Base-by-base conservation (phyloP, 257 asterid species). In the Gentiana dahurica region DNA sequence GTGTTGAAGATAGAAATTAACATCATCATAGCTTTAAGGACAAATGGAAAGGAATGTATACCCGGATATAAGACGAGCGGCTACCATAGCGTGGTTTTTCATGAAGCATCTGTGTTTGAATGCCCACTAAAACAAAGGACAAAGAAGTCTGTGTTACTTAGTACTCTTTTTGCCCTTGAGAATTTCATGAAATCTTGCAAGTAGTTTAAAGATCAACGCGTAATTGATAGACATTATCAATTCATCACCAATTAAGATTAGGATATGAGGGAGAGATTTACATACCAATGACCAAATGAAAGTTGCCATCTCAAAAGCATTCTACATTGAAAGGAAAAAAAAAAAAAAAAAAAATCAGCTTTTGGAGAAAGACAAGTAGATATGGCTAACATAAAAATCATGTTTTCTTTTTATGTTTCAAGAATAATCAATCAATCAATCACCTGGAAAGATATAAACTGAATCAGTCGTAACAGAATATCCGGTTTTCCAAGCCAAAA, bases 231-330 rank as follows among this genome's bases (percentile, higher is more conserved):
- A 41, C 46, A 41, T 41, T 5, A 41, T 41, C 24, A 24, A 24
- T 24, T 24, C 24, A 24, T 24, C 24, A 24, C 24, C 24, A 24
- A 24, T 24, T 24, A 24, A 24, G 24, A 24, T 24, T 24, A 24
- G 24, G 24, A 24, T 24, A 24, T 24, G 10, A 58, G 58, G 48
- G 8, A 56, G 60, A 32, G 9, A 41, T 10, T 57, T 48, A 36
- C 84, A 71, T 78, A 90, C 97, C 93, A 82, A 65, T 64, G 89
- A 84, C 96, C 97, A 90, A 63, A 84, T 73, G 66, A 86, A 90
- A 6, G 96, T 84, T 46, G 95, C 97, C 97, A 90, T 84, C 81
- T 90, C 97, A 67, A 89, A 89, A 70, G 97, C 90, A 71, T 86
- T 90, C 94, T 89, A 88, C 76, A 72, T 24, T 24, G 24, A 24